Conservation (phyloP, 1,139 yeast genomes). For the Wickerhamiella infanticola region DNA sequence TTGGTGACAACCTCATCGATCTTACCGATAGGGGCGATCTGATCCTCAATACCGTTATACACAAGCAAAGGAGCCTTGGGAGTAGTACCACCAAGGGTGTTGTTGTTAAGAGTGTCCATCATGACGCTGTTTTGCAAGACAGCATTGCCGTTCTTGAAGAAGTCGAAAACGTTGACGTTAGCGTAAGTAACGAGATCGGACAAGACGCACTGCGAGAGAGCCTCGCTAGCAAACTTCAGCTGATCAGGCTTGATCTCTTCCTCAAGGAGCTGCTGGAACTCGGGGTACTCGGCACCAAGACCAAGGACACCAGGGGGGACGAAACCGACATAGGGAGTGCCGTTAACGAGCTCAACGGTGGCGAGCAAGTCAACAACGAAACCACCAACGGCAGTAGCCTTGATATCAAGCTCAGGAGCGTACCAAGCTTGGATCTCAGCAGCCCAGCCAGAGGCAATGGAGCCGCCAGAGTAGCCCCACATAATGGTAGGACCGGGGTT, state of each 20-base stretch:
- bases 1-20: slow-evolving; percentile 13
- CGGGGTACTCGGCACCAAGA: slow-evolving; percentile 8
- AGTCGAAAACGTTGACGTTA: slow-evolving; percentile 5
- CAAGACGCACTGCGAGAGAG: slow-evolving; percentile 2
- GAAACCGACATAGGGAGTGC: slow-evolving; percentile 16
- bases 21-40: slow-evolving; percentile 14
- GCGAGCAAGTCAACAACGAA: slow-evolving; percentile 13
- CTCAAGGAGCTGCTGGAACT: slow-evolving; percentile 1
- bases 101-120: slow-evolving; percentile 2
- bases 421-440: slow-evolving; percentile 17
- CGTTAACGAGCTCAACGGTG: slow-evolving; percentile 12
- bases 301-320: slow-evolving; percentile 18
- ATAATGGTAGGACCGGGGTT: slow-evolving; percentile 5
- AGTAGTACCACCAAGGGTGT: slow-evolving; percentile 10
- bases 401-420: slow-evolving; percentile 18
- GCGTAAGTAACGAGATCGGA: not conserved
- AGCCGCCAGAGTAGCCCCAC: slow-evolving; percentile 21
- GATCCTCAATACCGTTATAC: slow-evolving; percentile 20
- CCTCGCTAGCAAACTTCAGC: not conserved
- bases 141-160: slow-evolving; percentile 7
- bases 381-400: slow-evolving; percentile 18
- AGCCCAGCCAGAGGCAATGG: slow-evolving; percentile 20
- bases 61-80: slow-evolving; percentile 18
- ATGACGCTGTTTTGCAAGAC: slow-evolving; percentile 2
- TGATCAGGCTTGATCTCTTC: slow-evolving; percentile 2